A percentile compares a stretch with the other conserved stretches of the same genome.
Conservation (phyloP, 202 grass and related monocot species). For the Digitaria exilis region DNA sequence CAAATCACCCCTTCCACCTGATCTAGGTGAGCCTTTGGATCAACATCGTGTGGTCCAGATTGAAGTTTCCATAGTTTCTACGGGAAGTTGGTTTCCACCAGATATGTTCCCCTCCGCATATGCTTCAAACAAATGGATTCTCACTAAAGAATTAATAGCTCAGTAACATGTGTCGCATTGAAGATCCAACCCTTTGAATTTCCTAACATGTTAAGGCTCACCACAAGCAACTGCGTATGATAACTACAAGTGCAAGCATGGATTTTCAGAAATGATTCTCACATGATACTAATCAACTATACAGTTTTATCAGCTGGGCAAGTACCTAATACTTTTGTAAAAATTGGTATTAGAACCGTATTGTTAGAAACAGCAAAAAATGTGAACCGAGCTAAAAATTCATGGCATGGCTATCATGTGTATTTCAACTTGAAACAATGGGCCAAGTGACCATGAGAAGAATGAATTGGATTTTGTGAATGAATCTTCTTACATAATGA, state of each 20-base stretch:
- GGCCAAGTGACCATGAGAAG: too few species aligned
- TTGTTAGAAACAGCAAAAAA: not conserved
- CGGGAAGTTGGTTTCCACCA: too few species aligned
- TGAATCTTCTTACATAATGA: constrained; percentile 33
- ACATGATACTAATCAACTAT: not conserved
- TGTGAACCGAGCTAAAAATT: not conserved
- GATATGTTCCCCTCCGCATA: too few species aligned
- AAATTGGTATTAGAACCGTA: not conserved
- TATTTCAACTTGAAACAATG: not conserved
- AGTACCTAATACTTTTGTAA: not conserved
- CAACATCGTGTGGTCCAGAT: too few species aligned
- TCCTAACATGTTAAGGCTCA: constrained; percentile 47
- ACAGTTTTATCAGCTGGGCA: not conserved
- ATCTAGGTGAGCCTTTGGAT: too few species aligned
- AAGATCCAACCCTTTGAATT: constrained; percentile 31
- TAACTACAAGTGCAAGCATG: not conserved
- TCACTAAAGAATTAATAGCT: not conserved
- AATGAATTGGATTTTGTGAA: not conserved
- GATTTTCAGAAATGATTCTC: not conserved
- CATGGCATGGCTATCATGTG: not conserved
- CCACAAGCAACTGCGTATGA: constrained; percentile 23
- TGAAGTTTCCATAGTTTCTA: too few species aligned
- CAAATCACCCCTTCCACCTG: too few species aligned
- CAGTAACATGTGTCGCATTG: constrained; percentile 33
- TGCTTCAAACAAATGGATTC: not conserved